A percentile compares a stretch with the other conserved stretches of the same genome.
Evolutionary conservation across 352 stramenopile genomes (phyloP).

Genomic region (Aphanomyces cochlioides): DNA sequence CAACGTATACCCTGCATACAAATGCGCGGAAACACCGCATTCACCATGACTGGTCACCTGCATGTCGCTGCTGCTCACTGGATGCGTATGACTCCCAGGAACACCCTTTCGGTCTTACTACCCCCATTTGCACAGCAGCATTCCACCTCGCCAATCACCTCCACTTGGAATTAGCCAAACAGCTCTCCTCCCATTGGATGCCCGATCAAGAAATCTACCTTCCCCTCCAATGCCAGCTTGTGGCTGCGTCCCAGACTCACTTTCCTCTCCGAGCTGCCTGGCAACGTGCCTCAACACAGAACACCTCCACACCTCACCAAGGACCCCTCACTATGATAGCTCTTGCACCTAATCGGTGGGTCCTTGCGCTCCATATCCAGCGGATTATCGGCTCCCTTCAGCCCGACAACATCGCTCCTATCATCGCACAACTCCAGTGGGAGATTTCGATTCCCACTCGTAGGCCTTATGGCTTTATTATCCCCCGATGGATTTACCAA

Average conservation of each 20-base stretch:
- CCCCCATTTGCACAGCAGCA: background rate
- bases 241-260: background rate
- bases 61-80: no score
- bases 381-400: background rate
- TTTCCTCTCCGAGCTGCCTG: no score
- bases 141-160: background rate
- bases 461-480: background rate
- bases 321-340: no score
- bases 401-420: background rate
- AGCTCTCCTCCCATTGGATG: background rate
- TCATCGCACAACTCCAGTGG: background rate
- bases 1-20: no score
- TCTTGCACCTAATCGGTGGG: no score
- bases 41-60: no score
- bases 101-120: background rate
- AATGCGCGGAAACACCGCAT: no score
- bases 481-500: background rate
- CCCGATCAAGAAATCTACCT: no score
- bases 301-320: no score
- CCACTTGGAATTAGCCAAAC: background rate
- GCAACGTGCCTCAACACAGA: background rate
- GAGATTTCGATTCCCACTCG: background rate
- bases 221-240: background rate
- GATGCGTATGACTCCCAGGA: no score
- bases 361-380: background rate